Percentiles rank a stretch among this genome's conserved stretches.
phyloP scores from a whole-genome alignment of 345 rosid genomes.

The Litchi chinensis region DNA sequence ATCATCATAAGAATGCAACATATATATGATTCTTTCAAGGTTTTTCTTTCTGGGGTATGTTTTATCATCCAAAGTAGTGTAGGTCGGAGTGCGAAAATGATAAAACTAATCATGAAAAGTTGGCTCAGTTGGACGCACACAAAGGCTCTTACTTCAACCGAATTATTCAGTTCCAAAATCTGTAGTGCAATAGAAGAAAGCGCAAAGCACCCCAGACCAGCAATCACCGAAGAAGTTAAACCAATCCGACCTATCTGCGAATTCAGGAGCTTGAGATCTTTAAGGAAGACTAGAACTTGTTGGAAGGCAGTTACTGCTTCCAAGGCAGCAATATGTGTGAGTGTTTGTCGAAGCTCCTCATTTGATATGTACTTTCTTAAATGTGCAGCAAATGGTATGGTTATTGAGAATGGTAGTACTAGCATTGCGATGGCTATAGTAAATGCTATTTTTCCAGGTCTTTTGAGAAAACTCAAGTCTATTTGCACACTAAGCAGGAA shows the following conservation, averaged over 20 bases:
- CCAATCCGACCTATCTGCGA: slow-evolving; percentile 53
- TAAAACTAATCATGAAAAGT: not conserved
- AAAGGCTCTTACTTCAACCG: not conserved
- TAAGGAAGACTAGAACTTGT: slow-evolving; percentile 30
- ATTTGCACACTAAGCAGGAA: slow-evolving; percentile 37
- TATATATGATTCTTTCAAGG: slow-evolving; percentile 33
- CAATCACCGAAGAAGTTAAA: slow-evolving; percentile 44
- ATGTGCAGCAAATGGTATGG: slow-evolving; percentile 11
- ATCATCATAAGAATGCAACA: slow-evolving; percentile 26
- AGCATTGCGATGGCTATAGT: slow-evolving; percentile 36
- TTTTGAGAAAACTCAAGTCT: slow-evolving; percentile 36
- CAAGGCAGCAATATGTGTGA: slow-evolving; percentile 16
- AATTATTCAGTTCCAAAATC: not conserved
- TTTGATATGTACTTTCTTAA: slow-evolving; percentile 3
- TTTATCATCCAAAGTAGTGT: slow-evolving; percentile 42
- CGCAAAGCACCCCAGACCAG: slow-evolving; percentile 13
- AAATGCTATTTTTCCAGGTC: slow-evolving; percentile 39
- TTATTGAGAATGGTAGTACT: slow-evolving; percentile 27
- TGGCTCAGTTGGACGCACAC: not conserved
- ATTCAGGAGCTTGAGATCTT: slow-evolving; percentile 43
- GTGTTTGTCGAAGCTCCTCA: slow-evolving; percentile 11
- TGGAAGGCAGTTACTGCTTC: slow-evolving; percentile 42
- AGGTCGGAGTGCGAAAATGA: slow-evolving; percentile 30
- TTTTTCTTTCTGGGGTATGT: slow-evolving; percentile 44
- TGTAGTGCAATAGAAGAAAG: slow-evolving; percentile 2